Conservation (phyloP, 768 basidiomycete species). For the Phlebiopsis flavidoalba region DNA sequence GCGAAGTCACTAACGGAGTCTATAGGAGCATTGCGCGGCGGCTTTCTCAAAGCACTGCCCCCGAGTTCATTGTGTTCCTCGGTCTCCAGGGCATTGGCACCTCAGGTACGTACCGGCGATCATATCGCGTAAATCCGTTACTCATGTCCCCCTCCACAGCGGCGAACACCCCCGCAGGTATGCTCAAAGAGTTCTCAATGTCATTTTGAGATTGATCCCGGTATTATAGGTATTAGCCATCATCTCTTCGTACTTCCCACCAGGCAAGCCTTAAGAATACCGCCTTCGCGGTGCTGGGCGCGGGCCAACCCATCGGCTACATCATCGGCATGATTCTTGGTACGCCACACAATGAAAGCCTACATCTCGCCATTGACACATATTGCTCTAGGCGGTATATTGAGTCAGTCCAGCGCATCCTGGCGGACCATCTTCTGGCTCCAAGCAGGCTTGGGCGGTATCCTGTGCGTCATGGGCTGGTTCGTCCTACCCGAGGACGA, state of each 20-base stretch:
- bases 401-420: constrained; percentile 26
- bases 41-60: constrained; percentile 25
- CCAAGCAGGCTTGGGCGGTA: constrained; percentile 26
- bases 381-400: constrained; percentile 22
- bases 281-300: constrained; percentile 30
- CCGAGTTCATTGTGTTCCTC: constrained; percentile 27
- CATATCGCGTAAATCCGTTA: not conserved
- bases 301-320: constrained; percentile 30
- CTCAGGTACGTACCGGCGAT: constrained; percentile 12
- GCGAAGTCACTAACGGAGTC: not conserved
- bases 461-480: constrained; percentile 24
- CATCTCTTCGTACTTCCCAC: constrained; percentile 26
- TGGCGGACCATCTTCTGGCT: constrained; percentile 31
- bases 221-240: constrained; percentile 17
- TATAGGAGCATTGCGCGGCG: constrained; percentile 26
- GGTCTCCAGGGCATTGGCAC: constrained; percentile 28
- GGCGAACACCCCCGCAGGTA: constrained; percentile 29
- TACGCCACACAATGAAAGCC: constrained; percentile 3
- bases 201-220: no score
- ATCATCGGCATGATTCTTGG: constrained; percentile 30
- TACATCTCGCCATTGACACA: not conserved
- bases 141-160: constrained; percentile 8
- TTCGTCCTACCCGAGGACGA: constrained; percentile 17
- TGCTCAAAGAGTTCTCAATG: constrained; percentile 3
- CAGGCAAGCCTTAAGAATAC: constrained; percentile 25